Conservation (phyloP, 2,329 filamentous ascomycete species). For the Ophiostoma sp. region DNA sequence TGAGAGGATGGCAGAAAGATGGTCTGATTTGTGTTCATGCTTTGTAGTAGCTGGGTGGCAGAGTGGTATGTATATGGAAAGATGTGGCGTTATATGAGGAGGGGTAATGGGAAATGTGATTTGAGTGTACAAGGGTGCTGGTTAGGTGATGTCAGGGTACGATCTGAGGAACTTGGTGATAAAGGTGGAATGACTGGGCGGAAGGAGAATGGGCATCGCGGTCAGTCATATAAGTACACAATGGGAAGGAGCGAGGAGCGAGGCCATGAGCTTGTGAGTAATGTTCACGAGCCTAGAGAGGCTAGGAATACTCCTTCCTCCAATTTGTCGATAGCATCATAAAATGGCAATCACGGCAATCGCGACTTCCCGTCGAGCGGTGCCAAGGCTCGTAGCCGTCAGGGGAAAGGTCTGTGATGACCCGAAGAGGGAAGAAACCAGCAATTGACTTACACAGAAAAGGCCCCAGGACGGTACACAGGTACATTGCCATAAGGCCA, state of each 20-base stretch:
- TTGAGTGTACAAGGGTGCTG: conserved; percentile 15
- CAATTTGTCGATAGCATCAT: conserved; percentile 10
- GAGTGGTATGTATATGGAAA: conserved; percentile 15
- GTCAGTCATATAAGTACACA: conserved; percentile 23
- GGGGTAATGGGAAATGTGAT: conserved; percentile 14
- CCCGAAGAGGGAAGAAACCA: conserved; percentile 6
- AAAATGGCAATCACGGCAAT: background rate
- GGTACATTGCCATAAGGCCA: conserved; percentile 15
- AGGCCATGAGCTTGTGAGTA: background rate
- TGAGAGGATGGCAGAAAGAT: conserved; percentile 18
- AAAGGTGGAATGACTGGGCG: conserved; percentile 20
- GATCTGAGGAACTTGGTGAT: conserved; percentile 9
- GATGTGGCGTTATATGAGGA: conserved; percentile 20
- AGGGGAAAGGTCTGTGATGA: background rate
- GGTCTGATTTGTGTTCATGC: conserved; percentile 23
- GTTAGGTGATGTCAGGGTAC: conserved; percentile 13
- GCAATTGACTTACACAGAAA: background rate
- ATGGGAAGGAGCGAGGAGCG: conserved; percentile 16
- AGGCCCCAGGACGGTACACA: background rate
- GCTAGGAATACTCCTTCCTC: background rate
- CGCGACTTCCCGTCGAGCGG: conserved; percentile 17
- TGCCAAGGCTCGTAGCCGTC: background rate
- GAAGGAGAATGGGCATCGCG: conserved; percentile 18
- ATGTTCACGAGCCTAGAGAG: background rate
- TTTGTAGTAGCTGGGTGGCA: background rate